Percentiles rank a stretch among this genome's conserved stretches.
These are phyloP conservation scores for Hymenochaete sp. DNA, from an alignment of 1,284 basidiomycete genomes.

Conservation along the genomic window DNA sequence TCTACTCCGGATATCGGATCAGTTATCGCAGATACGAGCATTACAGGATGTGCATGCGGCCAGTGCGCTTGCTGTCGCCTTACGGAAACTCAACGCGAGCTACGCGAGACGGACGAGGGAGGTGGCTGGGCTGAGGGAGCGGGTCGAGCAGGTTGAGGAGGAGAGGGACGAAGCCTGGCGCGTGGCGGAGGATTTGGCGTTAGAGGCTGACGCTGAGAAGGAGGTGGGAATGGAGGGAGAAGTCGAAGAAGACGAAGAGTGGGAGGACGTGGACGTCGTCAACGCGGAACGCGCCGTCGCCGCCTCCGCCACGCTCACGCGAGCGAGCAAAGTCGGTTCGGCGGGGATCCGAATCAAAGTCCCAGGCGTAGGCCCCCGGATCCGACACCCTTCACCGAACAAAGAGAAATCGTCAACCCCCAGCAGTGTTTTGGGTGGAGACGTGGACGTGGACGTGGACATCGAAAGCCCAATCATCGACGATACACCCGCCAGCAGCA, in stretches of 20 bases:
- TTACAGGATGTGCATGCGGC: constrained; percentile 58
- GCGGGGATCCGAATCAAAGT: constrained; percentile 20
- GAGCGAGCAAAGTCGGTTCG: constrained; percentile 27
- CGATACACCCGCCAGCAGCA: too few species aligned
- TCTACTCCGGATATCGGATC: constrained; percentile 49
- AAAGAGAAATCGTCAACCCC: too few species aligned
- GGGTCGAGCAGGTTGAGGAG: constrained; percentile 47
- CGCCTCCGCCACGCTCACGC: constrained; percentile 34
- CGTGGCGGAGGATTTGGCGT: constrained; percentile 61
- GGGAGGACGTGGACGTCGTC: constrained; percentile 18
- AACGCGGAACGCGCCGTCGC: constrained; percentile 23
- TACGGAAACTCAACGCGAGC: constrained; percentile 69
- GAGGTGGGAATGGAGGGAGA: too few species aligned
- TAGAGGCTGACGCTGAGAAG: constrained; percentile 55
- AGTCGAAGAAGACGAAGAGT: constrained; percentile 30
- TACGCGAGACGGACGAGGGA: constrained; percentile 57
- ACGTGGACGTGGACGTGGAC: too few species aligned
- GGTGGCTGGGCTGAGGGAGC: constrained; percentile 36
- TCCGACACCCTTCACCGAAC: constrained; percentile 20
- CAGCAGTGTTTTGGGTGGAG: too few species aligned
- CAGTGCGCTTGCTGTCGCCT: constrained; percentile 63
- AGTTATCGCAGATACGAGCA: constrained; percentile 51
- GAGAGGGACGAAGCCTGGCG: constrained; percentile 77
- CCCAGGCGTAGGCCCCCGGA: constrained; percentile 30
- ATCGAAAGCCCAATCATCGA: too few species aligned